Evolutionary conservation across 768 basidiomycete genomes (phyloP), one percentile per base, ranked within the genome.

Genomic region (Naganishia vaughanmartiniae): DNA sequence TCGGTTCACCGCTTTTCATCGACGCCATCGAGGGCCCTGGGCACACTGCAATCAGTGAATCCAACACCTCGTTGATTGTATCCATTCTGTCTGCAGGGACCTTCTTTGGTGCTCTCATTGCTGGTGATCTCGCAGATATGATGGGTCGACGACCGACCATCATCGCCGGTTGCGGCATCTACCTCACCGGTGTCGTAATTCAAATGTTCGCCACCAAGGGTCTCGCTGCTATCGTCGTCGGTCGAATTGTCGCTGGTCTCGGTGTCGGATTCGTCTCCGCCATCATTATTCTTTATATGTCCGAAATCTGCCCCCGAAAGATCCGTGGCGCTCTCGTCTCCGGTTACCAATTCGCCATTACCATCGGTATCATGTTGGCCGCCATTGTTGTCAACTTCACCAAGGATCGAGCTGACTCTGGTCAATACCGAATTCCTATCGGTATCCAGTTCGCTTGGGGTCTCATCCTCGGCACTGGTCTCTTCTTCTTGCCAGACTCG

Each of bases 41-140:
- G 15, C n/a, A 21, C 82, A 9, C 60, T 10, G 60, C 60, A 9
- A 63, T 63, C 26, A 17, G 39, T n/a, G 60, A 63, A 28, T 75
- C 65, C 54, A 39, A 78, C 65, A 77, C 79, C 48, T 81, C 81
- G 14, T 75, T 81, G 71, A 79, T 82, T 74, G 79, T 80, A 45
- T 82, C 81, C 36, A 81, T 83, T 70, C 76, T 83, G 24, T 81
- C 80, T 15, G 82, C 82, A 45, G 82, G 82, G 72, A 83, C 80
- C 9, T 83, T 83, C 74, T 79, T 82, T 60, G 54, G 80, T 65
- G 79, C 82, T 48, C 70, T 82, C 71, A 80, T 82, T 67, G 83
- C 82, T 70, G 83, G 83, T 77, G 83, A 83, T 66, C 26, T 81
- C 2, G 82, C 82, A 65, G 83, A 83, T 60, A 77, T 68, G 70